A percentile compares a stretch with the other conserved stretches of the same genome.
Evolutionary conservation across 768 basidiomycete species (phyloP).

Genomic region (Russula sp.): DNA sequence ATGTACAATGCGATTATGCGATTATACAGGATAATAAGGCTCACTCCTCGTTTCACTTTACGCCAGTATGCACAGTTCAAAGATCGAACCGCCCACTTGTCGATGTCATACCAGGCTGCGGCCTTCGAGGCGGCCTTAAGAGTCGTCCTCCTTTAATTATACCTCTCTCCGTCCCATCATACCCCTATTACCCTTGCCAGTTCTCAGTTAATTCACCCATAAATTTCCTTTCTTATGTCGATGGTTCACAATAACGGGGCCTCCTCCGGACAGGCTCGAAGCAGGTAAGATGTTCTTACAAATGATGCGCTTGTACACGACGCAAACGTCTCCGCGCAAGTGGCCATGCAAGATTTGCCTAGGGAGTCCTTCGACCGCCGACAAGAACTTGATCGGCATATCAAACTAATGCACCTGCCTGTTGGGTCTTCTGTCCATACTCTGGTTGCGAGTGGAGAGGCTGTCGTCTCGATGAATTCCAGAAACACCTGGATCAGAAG

Average conservation of each 20-base stretch:
- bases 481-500: not conserved
- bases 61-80: too few species aligned
- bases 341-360: not conserved
- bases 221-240: not conserved
- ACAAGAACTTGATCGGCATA: slow-evolving; percentile 4
- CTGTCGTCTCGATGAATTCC: not conserved
- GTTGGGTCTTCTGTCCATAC: not conserved
- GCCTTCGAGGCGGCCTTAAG: too few species aligned
- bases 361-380: not conserved
- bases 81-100: too few species aligned
- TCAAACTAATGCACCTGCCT: not conserved
- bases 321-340: not conserved
- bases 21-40: too few species aligned
- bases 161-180: too few species aligned
- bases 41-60: too few species aligned
- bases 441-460: slow-evolving; percentile 2
- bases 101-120: too few species aligned
- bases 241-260: not conserved
- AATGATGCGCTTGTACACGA: not conserved
- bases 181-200: too few species aligned
- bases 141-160: too few species aligned
- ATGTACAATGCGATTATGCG: too few species aligned
- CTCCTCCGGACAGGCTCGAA: not conserved
- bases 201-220: not conserved
- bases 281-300: not conserved